These are phyloP conservation scores for Psidium friedrichsthalianum DNA, from an alignment of 345 rosid genomes.

Conservation along the genomic window DNA sequence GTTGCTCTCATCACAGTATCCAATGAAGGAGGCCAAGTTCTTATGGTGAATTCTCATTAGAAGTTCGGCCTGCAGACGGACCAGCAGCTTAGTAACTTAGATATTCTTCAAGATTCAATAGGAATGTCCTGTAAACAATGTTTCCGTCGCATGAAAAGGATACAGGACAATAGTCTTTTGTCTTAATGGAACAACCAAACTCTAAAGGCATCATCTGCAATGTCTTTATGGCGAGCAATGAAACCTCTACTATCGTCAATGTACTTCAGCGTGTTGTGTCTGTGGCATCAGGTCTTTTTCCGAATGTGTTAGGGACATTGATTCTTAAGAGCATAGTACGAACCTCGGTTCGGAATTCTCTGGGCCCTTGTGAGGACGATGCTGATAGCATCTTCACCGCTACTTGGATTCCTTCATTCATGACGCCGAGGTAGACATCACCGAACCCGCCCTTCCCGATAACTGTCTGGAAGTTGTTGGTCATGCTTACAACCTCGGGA, in stretches of 20 bases:
- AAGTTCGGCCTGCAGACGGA: slow-evolving; percentile 10
- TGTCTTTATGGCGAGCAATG: neutral
- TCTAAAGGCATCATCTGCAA: neutral
- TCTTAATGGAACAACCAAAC: neutral
- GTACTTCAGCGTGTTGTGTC: neutral
- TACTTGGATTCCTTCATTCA: slow-evolving; percentile 12
- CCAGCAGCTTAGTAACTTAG: neutral
- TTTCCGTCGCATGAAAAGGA: neutral
- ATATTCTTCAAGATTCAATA: neutral
- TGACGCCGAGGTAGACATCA: slow-evolving; percentile 17
- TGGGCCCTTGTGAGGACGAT: slow-evolving; percentile 9
- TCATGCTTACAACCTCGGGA: slow-evolving; percentile 14
- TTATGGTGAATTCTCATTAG: slow-evolving; percentile 10
- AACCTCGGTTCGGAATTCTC: slow-evolving; percentile 19
- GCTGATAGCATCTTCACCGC: slow-evolving; percentile 28
- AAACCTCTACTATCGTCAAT: neutral
- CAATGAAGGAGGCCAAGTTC: slow-evolving; percentile 13
- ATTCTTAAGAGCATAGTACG: neutral
- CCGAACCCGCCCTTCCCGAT: slow-evolving; percentile 28
- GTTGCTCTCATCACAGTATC: slow-evolving; percentile 11
- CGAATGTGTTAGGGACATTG: neutral
- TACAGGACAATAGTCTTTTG: neutral
- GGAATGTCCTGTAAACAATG: neutral
- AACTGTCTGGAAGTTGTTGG: slow-evolving; percentile 16
- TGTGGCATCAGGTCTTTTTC: neutral